phyloP scores from a whole-genome alignment of 2,329 filamentous ascomycete species.

The Plectosphaerella cucumerina region DNA sequence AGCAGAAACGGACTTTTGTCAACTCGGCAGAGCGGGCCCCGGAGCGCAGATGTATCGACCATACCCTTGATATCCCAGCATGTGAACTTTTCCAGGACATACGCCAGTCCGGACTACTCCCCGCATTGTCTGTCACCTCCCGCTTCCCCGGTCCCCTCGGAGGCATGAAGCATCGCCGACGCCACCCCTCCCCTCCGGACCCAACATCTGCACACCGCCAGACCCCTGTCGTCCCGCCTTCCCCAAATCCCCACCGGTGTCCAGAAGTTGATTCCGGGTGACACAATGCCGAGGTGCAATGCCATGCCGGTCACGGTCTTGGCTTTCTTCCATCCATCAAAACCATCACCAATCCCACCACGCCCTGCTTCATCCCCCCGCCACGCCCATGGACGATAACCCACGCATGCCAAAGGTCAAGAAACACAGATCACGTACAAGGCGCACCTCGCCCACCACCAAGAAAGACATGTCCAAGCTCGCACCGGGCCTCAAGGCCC shows the following conservation, averaged over 20 bases:
- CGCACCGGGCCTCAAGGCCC: constrained; percentile 64
- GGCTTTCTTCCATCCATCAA: background rate
- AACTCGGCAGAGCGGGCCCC: background rate
- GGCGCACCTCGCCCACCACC: background rate
- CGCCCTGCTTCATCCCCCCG: background rate
- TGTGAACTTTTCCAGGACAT: no score
- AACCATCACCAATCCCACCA: background rate
- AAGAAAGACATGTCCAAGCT: constrained; percentile 63
- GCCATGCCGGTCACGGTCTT: background rate
- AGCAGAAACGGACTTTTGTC: background rate
- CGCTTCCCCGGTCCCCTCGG: background rate
- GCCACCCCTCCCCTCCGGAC: background rate
- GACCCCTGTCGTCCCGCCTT: background rate
- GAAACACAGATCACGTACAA: background rate
- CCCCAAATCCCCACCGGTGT: background rate
- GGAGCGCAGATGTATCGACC: background rate
- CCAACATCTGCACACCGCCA: no score
- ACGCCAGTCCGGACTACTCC: no score
- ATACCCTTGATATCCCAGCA: no score
- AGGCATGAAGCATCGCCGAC: constrained; percentile 1
- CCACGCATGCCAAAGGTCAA: constrained; percentile 1
- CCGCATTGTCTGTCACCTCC: no score
- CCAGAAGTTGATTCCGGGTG: background rate
- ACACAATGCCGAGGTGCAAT: background rate
- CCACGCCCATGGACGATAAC: background rate